Base-by-base conservation (phyloP, 257 asterid species). In the Primulina eburnea region DNA sequence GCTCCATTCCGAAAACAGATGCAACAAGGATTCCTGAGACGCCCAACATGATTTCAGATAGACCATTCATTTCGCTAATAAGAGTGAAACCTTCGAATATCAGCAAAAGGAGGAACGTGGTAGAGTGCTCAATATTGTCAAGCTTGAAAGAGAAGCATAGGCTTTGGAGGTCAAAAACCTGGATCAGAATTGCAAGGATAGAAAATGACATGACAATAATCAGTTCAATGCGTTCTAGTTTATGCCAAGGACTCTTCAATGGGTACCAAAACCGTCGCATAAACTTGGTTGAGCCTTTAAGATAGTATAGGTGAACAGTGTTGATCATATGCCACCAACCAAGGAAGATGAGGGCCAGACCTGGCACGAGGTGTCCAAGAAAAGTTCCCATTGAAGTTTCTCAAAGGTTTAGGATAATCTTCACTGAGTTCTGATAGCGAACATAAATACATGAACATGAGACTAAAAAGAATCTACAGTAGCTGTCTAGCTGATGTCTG, bases 321-420 rank as follows among this genome's bases (percentile, higher is more conserved):
- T 89, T 91, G 60, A 81, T 67, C 4, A 78, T 65, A 76, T 91
- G 97, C 92, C 95, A 85, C 29, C 87, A 69, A 57, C 97, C 97
- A 60, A 91, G 92, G 72, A 75, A 73, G 70, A 86, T 81, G 62
- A 91, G 84, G 63, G 88, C 89, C 35, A 84, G 65, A 17, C 96
- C 97, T 2, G 92, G 90, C 34, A 85, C 76, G 1, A 89, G 71
- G 78, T 91, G 97, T 33, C 84, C 95, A 35, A 71, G 24, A 69
- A 91, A 84, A 64, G 85, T 84, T 64, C 90, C 95, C 96, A 91
- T 86, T 76, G 67, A 59, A 37, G 63, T 67, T 79, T 72, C 61
- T 56, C 34, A 38, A 30, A 28, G 30, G 30, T 28, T 52, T 20
- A 68, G 68, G 61, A 50, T 69, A n/a, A 37, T 69, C 43, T 70